Evolutionary conservation across 148 eudicot species (phyloP).

Genomic region (Dysphania ambrosioides): DNA sequence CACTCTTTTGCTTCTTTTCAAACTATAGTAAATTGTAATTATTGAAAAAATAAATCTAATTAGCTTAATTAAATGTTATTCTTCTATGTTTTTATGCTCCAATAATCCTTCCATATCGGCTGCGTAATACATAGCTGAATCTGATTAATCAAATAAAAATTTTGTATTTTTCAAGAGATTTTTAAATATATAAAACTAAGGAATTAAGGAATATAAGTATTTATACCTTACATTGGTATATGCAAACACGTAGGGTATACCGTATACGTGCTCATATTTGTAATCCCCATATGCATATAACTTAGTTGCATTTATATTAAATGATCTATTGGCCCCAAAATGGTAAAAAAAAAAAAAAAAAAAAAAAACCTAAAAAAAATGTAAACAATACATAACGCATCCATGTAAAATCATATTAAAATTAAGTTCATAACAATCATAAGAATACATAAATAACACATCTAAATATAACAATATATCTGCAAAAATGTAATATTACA

Average conservation of each 20-base stretch:
- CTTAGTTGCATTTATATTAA: constrained; percentile 3
- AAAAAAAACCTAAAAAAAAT: neutral
- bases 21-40: neutral
- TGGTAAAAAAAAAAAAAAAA: neutral
- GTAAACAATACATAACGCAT: neutral
- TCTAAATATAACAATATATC: neutral
- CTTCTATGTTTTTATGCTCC: neutral
- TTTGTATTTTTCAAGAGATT: constrained; percentile 3
- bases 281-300: constrained; percentile 12
- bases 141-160: neutral
- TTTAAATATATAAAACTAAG: neutral
- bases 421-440: neutral
- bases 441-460: neutral
- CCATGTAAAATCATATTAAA: neutral
- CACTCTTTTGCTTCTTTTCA: constrained; percentile 29
- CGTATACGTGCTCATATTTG: constrained; percentile 18
- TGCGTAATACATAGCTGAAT: neutral
- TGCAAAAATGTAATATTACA: too few species aligned
- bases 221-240: constrained; percentile 12
- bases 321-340: neutral
- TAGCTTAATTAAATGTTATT: too few species aligned
- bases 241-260: constrained; percentile 1
- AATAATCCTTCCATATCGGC: neutral
- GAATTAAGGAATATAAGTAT: constrained; percentile 5
- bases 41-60: too few species aligned